A percentile compares a stretch with the other conserved stretches of the same genome.
phyloP scores from a whole-genome alignment of 2,329 filamentous ascomycete species.

The Fusarium coffeatum region DNA sequence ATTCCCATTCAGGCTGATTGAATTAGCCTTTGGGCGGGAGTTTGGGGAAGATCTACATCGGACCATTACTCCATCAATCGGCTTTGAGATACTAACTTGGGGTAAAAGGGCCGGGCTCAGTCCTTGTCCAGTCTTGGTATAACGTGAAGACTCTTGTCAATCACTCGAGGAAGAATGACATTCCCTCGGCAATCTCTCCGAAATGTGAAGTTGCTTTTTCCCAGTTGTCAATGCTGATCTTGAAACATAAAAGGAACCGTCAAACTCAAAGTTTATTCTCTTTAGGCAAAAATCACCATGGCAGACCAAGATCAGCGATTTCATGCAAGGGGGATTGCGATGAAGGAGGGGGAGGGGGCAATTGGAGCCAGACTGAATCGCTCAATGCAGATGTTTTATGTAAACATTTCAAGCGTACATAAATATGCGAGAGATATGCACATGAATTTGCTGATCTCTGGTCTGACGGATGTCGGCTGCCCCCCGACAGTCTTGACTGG shows the following conservation, averaged over 20 bases:
- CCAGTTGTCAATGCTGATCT: conserved; percentile 7
- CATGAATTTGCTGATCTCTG: conserved; percentile 1
- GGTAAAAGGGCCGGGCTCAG: conserved; percentile 15
- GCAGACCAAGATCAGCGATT: neutral
- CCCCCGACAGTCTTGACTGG: neutral
- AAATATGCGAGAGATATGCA: conserved; percentile 2
- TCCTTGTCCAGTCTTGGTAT: neutral
- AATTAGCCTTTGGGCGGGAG: conserved; percentile 14
- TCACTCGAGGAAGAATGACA: neutral
- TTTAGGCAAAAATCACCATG: conserved; percentile 22
- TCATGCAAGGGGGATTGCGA: conserved; percentile 10
- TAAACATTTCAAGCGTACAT: neutral
- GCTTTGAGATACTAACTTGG: conserved; percentile 15
- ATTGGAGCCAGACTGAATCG: neutral
- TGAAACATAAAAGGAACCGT: neutral
- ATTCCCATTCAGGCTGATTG: conserved; percentile 33
- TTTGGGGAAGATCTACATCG: conserved; percentile 18
- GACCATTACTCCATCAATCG: conserved; percentile 27
- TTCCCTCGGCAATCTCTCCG: conserved; percentile 24
- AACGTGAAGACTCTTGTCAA: neutral
- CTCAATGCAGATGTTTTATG: neutral
- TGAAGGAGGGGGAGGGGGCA: conserved; percentile 1
- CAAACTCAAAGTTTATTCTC: conserved; percentile 9
- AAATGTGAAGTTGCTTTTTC: neutral
- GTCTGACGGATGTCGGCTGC: neutral